Evolutionary conservation across 768 basidiomycete genomes (phyloP).

Genomic region (Rhizopogon roseolus): DNA sequence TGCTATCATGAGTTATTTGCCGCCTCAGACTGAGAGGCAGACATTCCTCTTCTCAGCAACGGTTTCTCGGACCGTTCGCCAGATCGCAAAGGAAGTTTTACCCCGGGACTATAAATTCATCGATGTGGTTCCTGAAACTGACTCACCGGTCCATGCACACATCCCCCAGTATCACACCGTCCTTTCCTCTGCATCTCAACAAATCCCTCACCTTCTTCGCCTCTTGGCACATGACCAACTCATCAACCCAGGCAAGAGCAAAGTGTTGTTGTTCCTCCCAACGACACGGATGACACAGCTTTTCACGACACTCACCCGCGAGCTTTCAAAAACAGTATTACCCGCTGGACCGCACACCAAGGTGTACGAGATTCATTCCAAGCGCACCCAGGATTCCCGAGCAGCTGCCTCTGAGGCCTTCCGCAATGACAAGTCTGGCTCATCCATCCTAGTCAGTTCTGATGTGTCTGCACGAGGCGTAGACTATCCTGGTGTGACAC

Average conservation of each 20-base stretch:
- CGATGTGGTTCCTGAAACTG: constrained; percentile 60
- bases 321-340: constrained; percentile 37
- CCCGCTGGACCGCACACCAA: constrained; percentile 48
- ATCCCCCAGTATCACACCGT: constrained; percentile 83
- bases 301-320: constrained; percentile 56
- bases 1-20: constrained; percentile 61
- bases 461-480: constrained; percentile 88
- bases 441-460: constrained; percentile 73
- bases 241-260: constrained; percentile 56
- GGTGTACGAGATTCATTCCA: constrained; percentile 82
- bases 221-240: constrained; percentile 89
- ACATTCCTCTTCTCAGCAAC: constrained; percentile 93
- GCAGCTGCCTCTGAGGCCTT: constrained; percentile 55
- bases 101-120: constrained; percentile 63
- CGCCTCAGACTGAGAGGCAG: constrained; percentile 62
- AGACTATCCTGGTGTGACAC: constrained; percentile 84
- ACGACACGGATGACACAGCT: constrained; percentile 86
- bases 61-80: constrained; percentile 64
- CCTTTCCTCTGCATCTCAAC: constrained; percentile 57
- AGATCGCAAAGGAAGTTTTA: constrained; percentile 61
- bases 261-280: constrained; percentile 77
- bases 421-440: constrained; percentile 30
- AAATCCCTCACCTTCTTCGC: constrained; percentile 74
- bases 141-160: constrained; percentile 57
- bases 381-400: constrained; percentile 56